Evolutionary conservation across 805 yeast genomes (phyloP).

Genomic region (Ogataea degrootiae): DNA sequence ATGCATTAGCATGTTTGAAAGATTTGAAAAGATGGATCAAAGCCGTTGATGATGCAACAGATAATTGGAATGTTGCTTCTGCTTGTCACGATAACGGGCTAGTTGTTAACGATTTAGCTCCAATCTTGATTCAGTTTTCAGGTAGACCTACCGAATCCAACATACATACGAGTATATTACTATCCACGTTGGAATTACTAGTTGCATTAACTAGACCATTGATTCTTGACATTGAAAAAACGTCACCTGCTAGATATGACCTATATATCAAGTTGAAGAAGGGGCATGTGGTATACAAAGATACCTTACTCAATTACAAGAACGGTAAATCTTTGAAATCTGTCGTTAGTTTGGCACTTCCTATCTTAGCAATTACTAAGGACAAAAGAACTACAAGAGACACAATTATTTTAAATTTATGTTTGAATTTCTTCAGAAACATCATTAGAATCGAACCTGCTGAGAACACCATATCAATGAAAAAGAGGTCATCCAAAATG

Average conservation of each 20-base stretch:
- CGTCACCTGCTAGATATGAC: constrained; percentile 51
- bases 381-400: constrained; percentile 65
- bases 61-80: constrained; percentile 75
- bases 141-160: constrained; percentile 32
- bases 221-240: constrained; percentile 52
- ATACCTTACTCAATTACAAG: constrained; percentile 51
- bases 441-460: constrained; percentile 74
- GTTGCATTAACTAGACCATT: constrained; percentile 87
- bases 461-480: constrained; percentile 43
- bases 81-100: constrained; percentile 81
- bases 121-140: constrained; percentile 68
- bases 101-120: constrained; percentile 65
- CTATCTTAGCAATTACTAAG: constrained; percentile 47
- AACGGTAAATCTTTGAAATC: constrained; percentile 65
- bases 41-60: constrained; percentile 69
- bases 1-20: constrained; percentile 78
- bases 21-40: constrained; percentile 88
- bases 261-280: constrained; percentile 57
- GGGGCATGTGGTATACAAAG: constrained; percentile 69
- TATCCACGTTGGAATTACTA: constrained; percentile 71
- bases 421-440: constrained; percentile 71
- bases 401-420: constrained; percentile 65
- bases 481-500: constrained; percentile 30
- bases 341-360: constrained; percentile 61
- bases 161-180: constrained; percentile 54